A percentile compares a stretch with the other conserved stretches of the same genome.
Evolutionary conservation across 805 yeast genomes (phyloP).

Genomic region (Candida pseudofarinosa): DNA sequence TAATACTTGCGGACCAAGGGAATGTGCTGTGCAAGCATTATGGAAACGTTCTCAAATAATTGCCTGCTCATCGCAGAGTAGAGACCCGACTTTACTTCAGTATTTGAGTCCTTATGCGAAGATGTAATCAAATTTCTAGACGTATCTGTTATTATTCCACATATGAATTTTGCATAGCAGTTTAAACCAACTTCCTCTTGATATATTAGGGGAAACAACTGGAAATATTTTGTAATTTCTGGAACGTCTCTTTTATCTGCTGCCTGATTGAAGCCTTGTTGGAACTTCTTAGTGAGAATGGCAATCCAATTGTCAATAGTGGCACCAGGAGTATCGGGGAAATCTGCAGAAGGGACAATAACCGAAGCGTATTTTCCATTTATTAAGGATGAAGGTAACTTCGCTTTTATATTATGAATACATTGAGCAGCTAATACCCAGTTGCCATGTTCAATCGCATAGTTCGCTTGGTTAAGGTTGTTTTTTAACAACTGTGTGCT

Average conservation of each 20-base stretch:
- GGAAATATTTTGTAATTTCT: conserved; percentile 72
- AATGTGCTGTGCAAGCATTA: conserved; percentile 82
- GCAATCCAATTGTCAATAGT: conserved; percentile 56
- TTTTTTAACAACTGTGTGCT: conserved; percentile 63
- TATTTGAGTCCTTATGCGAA: conserved; percentile 17
- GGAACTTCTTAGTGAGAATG: conserved; percentile 54
- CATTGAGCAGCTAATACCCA: conserved; percentile 79
- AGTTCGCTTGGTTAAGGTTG: conserved; percentile 59
- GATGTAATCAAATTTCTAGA: conserved; percentile 60
- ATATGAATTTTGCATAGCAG: conserved; percentile 81
- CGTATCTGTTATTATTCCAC: conserved; percentile 77
- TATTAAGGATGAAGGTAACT: conserved; percentile 51
- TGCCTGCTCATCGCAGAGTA: conserved; percentile 60
- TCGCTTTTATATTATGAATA: conserved; percentile 37
- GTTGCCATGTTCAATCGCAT: conserved; percentile 62
- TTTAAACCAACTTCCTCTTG: conserved; percentile 67
- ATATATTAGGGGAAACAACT: conserved; percentile 82
- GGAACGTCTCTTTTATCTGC: conserved; percentile 63
- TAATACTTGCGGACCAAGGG: conserved; percentile 72
- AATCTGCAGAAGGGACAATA: conserved; percentile 81
- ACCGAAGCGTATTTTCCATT: conserved; percentile 68
- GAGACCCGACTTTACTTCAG: conserved; percentile 39
- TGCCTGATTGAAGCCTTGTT: conserved; percentile 63
- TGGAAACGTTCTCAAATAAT: conserved; percentile 78
- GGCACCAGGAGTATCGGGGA: conserved; percentile 72